A percentile compares a stretch with the other conserved stretches of the same genome.
These are phyloP conservation scores for Penicillium diatomitis DNA, from an alignment of 495 filamentous ascomycete species.

Conservation along the genomic window DNA sequence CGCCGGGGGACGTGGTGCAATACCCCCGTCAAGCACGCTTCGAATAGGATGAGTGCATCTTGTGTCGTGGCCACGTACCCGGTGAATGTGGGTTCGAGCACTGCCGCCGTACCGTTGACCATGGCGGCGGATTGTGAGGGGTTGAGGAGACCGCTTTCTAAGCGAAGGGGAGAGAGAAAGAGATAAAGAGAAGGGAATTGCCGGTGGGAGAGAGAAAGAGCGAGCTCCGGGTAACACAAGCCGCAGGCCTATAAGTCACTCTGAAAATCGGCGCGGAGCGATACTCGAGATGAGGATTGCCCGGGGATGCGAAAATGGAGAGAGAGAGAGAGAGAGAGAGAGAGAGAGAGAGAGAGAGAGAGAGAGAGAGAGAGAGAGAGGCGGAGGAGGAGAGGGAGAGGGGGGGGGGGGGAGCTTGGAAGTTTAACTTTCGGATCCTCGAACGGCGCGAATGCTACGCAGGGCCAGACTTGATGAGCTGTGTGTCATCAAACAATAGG, in stretches of 20 bases:
- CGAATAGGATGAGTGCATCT: slow-evolving; percentile 68
- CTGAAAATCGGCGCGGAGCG: too few species aligned
- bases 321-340: too few species aligned
- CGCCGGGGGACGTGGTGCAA: slow-evolving; percentile 69
- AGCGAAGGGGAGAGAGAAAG: not conserved
- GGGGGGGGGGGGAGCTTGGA: not conserved
- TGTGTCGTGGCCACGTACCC: slow-evolving; percentile 64
- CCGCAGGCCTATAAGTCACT: too few species aligned
- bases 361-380: not conserved
- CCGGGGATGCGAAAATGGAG: too few species aligned
- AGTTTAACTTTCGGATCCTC: not conserved
- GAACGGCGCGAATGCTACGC: too few species aligned
- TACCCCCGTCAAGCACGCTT: slow-evolving; percentile 59
- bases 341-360: not conserved
- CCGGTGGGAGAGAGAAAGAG: not conserved
- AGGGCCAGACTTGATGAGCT: too few species aligned
- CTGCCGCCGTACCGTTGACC: slow-evolving; percentile 38
- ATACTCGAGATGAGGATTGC: too few species aligned
- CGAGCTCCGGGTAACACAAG: too few species aligned
- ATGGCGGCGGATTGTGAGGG: slow-evolving; percentile 16
- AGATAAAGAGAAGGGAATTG: not conserved
- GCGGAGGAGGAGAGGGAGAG: slow-evolving; percentile 1
- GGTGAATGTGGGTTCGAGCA: slow-evolving; percentile 48
- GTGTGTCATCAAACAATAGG: too few species aligned
- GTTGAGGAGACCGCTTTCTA: not conserved